phyloP scores from a whole-genome alignment of 805 yeast species.

The Teunomyces stri region DNA sequence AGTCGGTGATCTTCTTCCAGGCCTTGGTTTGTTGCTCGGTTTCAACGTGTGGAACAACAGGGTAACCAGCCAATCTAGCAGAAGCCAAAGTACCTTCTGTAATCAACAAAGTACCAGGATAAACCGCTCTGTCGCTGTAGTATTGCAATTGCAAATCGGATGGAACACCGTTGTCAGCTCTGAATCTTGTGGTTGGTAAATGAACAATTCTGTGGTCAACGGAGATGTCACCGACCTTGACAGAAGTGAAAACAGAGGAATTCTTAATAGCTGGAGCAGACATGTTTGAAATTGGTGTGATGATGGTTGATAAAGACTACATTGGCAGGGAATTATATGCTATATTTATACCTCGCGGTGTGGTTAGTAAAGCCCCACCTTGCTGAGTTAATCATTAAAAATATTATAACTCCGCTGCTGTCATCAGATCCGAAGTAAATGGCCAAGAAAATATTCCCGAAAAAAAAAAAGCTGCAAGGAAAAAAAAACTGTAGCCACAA shows the following conservation, averaged over 20 bases:
- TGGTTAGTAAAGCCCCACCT: too few relatives aligned
- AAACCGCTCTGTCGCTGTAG: constrained; percentile 53
- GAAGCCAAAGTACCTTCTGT: constrained; percentile 36
- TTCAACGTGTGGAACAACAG: constrained; percentile 16
- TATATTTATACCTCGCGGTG: too few relatives aligned
- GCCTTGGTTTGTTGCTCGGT: constrained; percentile 23
- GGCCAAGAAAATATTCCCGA: too few relatives aligned
- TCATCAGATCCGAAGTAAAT: too few relatives aligned
- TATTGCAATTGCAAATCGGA: constrained; percentile 49
- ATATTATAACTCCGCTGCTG: too few relatives aligned
- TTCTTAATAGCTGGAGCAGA: constrained; percentile 16
- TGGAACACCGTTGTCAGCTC: constrained; percentile 43
- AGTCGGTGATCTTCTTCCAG: constrained; percentile 22
- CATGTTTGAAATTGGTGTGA: neutral
- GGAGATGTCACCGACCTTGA: constrained; percentile 28
- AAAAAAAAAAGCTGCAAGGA: too few relatives aligned
- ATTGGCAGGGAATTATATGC: too few relatives aligned
- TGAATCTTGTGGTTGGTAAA: constrained; percentile 52
- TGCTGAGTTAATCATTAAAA: too few relatives aligned
- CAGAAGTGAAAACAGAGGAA: constrained; percentile 43
- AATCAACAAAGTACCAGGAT: constrained; percentile 57
- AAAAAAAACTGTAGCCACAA: too few relatives aligned
- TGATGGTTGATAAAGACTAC: too few relatives aligned
- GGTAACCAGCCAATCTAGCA: constrained; percentile 32
- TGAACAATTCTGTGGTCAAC: constrained; percentile 43